A percentile compares a stretch with the other conserved stretches of the same genome.
phyloP scores from a whole-genome alignment of 2,329 filamentous ascomycete species.

The Calonectria pauciramosa region DNA sequence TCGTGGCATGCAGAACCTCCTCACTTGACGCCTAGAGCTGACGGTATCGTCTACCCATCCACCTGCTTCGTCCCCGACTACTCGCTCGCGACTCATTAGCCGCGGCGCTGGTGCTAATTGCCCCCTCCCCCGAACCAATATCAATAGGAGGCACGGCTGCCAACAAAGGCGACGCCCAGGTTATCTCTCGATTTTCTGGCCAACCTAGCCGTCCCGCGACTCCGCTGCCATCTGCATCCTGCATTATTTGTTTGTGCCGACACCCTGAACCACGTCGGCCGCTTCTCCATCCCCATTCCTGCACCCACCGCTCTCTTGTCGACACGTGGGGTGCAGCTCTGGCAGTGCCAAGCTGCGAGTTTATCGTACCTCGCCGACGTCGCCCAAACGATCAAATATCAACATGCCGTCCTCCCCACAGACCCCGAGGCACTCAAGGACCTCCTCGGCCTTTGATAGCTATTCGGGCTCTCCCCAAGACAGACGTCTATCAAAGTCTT shows the following conservation, averaged over 20 bases:
- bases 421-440: slow-evolving; percentile 72
- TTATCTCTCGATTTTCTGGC: slow-evolving; percentile 6
- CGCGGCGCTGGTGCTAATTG: slow-evolving; percentile 40
- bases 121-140: slow-evolving; percentile 19
- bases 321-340: slow-evolving; percentile 17
- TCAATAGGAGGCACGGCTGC: slow-evolving; percentile 22
- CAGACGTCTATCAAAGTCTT: slow-evolving; percentile 66
- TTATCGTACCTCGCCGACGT: slow-evolving; percentile 23
- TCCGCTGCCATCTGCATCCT: not conserved
- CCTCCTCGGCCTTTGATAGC: slow-evolving; percentile 68
- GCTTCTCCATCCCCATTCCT: not conserved
- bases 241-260: not conserved
- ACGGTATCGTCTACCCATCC: not conserved
- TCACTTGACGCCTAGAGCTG: slow-evolving; percentile 1
- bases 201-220: not conserved
- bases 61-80: slow-evolving; percentile 24
- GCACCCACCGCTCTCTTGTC: slow-evolving; percentile 13
- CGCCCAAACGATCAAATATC: slow-evolving; percentile 20
- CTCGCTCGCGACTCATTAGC: slow-evolving; percentile 30
- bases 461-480: slow-evolving; percentile 60
- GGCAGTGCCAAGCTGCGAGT: slow-evolving; percentile 10
- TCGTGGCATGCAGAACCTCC: slow-evolving; percentile 14
- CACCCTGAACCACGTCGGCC: slow-evolving; percentile 4
- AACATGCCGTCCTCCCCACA: slow-evolving; percentile 60
- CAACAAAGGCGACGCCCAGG: slow-evolving; percentile 15